These are phyloP conservation scores for Lunasporangiospora selenospora DNA, from an alignment of 192 early-diverging fungal species.

Conservation along the genomic window DNA sequence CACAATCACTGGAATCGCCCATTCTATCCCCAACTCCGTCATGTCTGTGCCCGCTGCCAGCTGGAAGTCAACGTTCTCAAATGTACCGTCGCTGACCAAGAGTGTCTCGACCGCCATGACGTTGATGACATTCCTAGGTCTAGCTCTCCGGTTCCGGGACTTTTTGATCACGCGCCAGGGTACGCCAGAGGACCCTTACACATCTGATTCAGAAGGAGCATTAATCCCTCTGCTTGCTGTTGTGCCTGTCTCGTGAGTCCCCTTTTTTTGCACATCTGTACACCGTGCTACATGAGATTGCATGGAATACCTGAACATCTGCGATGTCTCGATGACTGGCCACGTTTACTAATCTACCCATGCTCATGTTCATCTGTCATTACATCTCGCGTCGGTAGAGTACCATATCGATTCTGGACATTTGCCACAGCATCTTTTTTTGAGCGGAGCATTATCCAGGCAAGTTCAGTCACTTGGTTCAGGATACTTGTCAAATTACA, in stretches of 20 bases:
- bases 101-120: conserved; percentile 44
- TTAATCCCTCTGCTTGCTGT: conserved; percentile 21
- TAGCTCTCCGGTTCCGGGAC: conserved; percentile 23
- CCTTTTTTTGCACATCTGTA: not conserved
- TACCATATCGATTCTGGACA: conserved; percentile 36
- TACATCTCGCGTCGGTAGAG: conserved; percentile 15
- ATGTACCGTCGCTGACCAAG: conserved; percentile 57
- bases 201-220: conserved; percentile 7
- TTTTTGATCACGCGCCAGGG: not conserved
- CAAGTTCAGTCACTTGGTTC: not conserved
- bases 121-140: conserved; percentile 25
- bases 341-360: too few species aligned
- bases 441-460: conserved; percentile 32
- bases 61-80: conserved; percentile 40
- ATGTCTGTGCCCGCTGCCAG: conserved; percentile 6
- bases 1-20: too few species aligned
- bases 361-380: not conserved
- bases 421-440: conserved; percentile 45
- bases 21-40: too few species aligned
- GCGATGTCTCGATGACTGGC: too few species aligned
- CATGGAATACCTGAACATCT: not conserved
- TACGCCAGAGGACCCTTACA: not conserved
- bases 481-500: too few species aligned
- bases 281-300: not conserved
- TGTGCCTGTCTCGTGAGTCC: conserved; percentile 26